Percentiles rank a stretch among this genome's conserved stretches.
Evolutionary conservation across 768 basidiomycete genomes (phyloP).

Genomic region (Boletellus sp.): DNA sequence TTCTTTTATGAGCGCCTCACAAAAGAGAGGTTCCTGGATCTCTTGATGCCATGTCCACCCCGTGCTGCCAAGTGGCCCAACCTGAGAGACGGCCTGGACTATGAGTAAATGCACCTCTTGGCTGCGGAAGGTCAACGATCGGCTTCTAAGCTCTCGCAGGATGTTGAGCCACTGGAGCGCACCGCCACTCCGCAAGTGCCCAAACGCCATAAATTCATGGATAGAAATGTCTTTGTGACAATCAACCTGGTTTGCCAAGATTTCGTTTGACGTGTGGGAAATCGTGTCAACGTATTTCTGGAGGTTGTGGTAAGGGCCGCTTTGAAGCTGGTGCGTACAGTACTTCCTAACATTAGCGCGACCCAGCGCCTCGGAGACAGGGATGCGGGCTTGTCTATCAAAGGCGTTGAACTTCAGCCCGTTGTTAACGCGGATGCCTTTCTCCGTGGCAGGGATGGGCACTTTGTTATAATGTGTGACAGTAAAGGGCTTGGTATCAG

Average conservation of each 20-base stretch:
- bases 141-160: conserved; percentile 40
- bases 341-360: conserved; percentile 10
- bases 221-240: conserved; percentile 40
- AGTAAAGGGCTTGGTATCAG: conserved; percentile 21
- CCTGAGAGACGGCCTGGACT: conserved; percentile 43
- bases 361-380: conserved; percentile 14
- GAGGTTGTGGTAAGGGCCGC: conserved; percentile 33
- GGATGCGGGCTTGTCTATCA: conserved; percentile 18
- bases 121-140: conserved; percentile 36
- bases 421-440: conserved; percentile 32
- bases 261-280: conserved; percentile 40
- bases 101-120: conserved; percentile 42
- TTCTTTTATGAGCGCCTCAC: conserved; percentile 35
- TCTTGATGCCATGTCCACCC: conserved; percentile 40
- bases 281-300: conserved; percentile 36
- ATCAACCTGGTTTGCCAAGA: conserved; percentile 39
- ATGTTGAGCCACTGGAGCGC: conserved; percentile 52
- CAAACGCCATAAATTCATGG: conserved; percentile 47
- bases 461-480: conserved; percentile 12
- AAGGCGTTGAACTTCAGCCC: conserved; percentile 31
- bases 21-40: conserved; percentile 31
- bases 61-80: conserved; percentile 28
- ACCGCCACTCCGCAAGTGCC: conserved; percentile 42
- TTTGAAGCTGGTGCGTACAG: conserved; percentile 34
- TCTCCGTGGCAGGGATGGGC: conserved; percentile 12